Conservation (phyloP, 2,329 filamentous ascomycete genomes). For the Fusarium goolgardi region DNA sequence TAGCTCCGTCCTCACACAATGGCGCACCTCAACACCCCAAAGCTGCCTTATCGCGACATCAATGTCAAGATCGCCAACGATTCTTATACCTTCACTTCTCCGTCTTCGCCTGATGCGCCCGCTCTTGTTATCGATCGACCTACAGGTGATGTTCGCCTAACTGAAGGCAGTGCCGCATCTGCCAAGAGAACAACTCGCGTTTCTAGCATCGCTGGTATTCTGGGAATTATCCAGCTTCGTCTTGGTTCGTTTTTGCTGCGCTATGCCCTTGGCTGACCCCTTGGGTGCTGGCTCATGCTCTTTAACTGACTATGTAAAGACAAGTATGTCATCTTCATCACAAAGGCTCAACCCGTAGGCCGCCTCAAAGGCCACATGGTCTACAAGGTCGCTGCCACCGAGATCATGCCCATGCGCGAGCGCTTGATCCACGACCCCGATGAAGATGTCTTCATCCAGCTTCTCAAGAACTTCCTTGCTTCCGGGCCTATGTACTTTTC, state of each 20-base stretch:
- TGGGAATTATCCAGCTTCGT: constrained; percentile 92
- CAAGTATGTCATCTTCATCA: constrained; percentile 97
- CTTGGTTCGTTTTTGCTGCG: constrained; percentile 71
- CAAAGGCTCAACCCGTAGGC: constrained; percentile 90
- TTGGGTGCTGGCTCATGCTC: constrained; percentile 20
- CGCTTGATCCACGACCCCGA: constrained; percentile 90
- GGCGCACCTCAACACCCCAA: constrained; percentile 53
- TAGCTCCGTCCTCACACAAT: constrained; percentile 46
- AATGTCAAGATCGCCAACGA: constrained; percentile 93
- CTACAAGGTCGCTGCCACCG: constrained; percentile 90
- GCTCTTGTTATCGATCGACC: constrained; percentile 91
- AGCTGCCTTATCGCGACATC: constrained; percentile 89
- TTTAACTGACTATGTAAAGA: constrained; percentile 59
- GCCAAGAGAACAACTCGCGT: constrained; percentile 79
- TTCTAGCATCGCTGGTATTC: constrained; percentile 92
- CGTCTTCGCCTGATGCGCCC: constrained; percentile 89
- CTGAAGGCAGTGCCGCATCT: constrained; percentile 79
- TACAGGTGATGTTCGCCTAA: constrained; percentile 88
- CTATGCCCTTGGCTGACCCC: constrained; percentile 22
- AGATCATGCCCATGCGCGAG: constrained; percentile 94
- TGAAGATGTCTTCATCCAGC: constrained; percentile 87
- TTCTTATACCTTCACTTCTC: constrained; percentile 96
- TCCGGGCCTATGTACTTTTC: constrained; percentile 96
- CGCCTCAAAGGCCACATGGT: constrained; percentile 95
- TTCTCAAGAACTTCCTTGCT: constrained; percentile 85